Base-by-base conservation (phyloP, 2,329 filamentous ascomycete species). In the Lachnellula cervina region DNA sequence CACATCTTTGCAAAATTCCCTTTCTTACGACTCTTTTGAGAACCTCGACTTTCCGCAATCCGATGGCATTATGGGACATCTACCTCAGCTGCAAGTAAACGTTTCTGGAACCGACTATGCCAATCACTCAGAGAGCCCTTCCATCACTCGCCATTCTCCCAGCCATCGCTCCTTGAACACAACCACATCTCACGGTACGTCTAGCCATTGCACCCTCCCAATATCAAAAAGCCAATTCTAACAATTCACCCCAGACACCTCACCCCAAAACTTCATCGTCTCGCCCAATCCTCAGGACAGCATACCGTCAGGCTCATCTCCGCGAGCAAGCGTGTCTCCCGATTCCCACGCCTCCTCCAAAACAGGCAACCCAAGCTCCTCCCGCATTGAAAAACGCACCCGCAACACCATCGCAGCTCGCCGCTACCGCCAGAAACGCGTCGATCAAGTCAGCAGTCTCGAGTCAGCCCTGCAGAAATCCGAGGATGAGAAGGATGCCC, bases 321-420 rank as follows among this genome's bases (percentile, higher is more conserved):
- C 32, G 23, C 32, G 5, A 25, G 32, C 4, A 47, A 35, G 3
- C 45, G 28, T 21, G 21, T 50, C 37, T 3, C 37, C 25, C 13
- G 8, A n/a, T 43, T 49, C n/a, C 6, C 23, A 43, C 48, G 44
- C 21, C 42, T 45, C 43, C 49, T 38, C 50, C 28, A 38, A 49
- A 54, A 46, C 49, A 56, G 48, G 46, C 28, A 46, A 34, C 14
- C 38, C 40, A 23, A 16, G 40, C 16, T 56, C 53, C 38, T n/a
- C n/a, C n/a, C 58, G 59, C 47, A 51, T 68, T 35, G 58, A 68
- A 35, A 88, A 88, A 70, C 83, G 86, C 28, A 80, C 82, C 59
- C 80, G 82, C 59, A 89, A 89, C 70, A 89, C 85, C 14, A 77
- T 87, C 59, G 86, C 86, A n/a, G 86, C 86, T 32, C 79, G 84